A percentile compares a stretch with the other conserved stretches of the same genome.
phyloP scores from a whole-genome alignment of 495 filamentous ascomycete species.

The Bacidia gigantensis region DNA sequence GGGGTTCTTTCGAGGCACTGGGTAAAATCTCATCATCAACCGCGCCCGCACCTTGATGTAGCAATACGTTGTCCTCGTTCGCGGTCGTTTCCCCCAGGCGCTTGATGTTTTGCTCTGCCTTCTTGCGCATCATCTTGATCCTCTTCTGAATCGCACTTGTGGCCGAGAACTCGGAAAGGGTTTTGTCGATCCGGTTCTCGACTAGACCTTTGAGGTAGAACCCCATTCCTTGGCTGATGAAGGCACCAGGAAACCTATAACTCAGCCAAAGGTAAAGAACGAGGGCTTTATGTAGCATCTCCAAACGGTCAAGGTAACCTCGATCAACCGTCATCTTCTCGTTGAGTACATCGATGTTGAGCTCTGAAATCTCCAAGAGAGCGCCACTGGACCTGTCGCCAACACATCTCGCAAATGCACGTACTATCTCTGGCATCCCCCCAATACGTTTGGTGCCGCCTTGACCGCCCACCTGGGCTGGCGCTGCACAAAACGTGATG shows the following conservation, averaged over 20 bases:
- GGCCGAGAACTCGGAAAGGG: conserved; percentile 42
- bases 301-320: conserved; percentile 48
- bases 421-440: conserved; percentile 27
- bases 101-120: conserved; percentile 10
- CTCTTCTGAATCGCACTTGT: conserved; percentile 31
- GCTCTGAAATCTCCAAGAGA: conserved; percentile 45
- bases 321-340: conserved; percentile 29
- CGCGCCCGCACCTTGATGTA: neutral
- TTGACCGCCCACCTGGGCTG: conserved; percentile 22
- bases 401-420: conserved; percentile 52
- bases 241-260: conserved; percentile 59
- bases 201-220: conserved; percentile 67
- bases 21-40: neutral
- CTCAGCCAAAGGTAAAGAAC: conserved; percentile 82
- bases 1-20: neutral
- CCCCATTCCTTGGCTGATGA: conserved; percentile 61
- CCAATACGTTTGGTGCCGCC: conserved; percentile 21
- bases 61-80: neutral
- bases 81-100: neutral
- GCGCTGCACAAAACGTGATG: conserved; percentile 60
- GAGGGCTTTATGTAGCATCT: conserved; percentile 65
- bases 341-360: conserved; percentile 58
- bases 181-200: conserved; percentile 60
- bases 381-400: conserved; percentile 47
- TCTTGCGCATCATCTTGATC: conserved; percentile 11